phyloP scores from a whole-genome alignment of 108 stramenopile species.

The Cafeteria roenbergensis region DNA sequence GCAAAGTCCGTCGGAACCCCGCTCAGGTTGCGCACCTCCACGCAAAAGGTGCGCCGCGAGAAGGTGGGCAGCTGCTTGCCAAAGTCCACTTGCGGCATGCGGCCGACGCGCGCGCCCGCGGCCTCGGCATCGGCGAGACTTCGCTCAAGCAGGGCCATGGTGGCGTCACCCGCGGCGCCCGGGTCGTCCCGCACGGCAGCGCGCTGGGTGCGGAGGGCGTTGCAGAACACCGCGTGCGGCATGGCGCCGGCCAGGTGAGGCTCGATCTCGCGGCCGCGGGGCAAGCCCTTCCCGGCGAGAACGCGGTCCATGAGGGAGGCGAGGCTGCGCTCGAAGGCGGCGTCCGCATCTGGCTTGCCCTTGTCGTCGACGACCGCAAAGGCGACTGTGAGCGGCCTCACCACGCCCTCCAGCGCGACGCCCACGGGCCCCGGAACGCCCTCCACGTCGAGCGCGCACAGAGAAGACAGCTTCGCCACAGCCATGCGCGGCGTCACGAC shows the following conservation, averaged over 20 bases:
- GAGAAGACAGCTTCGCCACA: background rate
- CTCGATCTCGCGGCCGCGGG: background rate
- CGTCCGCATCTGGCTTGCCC: background rate
- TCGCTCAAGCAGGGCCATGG: background rate
- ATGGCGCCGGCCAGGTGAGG: background rate
- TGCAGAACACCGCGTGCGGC: background rate
- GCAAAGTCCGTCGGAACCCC: background rate
- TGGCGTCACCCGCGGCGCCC: background rate
- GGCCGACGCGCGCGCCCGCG: background rate
- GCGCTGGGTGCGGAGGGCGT: too few species aligned
- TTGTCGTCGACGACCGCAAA: background rate
- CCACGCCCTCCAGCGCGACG: background rate
- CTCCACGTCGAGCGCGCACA: background rate
- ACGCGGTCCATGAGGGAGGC: background rate
- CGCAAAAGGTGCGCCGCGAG: background rate
- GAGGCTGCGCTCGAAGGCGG: background rate
- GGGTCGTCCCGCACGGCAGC: too few species aligned
- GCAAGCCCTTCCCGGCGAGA: background rate
- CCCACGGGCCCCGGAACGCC: background rate
- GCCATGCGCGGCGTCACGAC: background rate
- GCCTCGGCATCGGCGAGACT: too few species aligned
- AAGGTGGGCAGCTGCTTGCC: background rate
- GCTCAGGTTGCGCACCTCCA: background rate
- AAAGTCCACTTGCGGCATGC: background rate
- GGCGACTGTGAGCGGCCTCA: background rate